A percentile compares a stretch with the other conserved stretches of the same genome.
Evolutionary conservation across 768 basidiomycete species (phyloP).

Genomic region (Scleroderma citrinum): DNA sequence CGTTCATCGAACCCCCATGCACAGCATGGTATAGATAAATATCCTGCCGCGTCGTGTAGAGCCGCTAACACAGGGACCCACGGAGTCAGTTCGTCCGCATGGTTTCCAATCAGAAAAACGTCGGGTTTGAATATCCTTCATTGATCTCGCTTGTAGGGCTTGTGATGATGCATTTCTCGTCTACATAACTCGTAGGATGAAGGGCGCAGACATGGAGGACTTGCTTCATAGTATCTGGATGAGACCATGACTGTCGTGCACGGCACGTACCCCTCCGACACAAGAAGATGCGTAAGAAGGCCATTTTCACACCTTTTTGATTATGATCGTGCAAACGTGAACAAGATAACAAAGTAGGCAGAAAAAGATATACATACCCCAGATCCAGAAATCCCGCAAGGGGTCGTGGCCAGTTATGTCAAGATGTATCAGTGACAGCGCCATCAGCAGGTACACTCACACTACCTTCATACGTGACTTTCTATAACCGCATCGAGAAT

Average conservation of each 20-base stretch:
- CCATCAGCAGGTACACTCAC: neutral
- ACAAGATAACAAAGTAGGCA: neutral
- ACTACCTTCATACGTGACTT: conserved; percentile 47
- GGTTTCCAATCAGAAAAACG: conserved; percentile 86
- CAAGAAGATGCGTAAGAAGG: conserved; percentile 81
- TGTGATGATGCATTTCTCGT: neutral
- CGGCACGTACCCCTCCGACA: conserved; percentile 78
- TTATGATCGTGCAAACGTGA: neutral
- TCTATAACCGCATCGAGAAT: conserved; percentile 90
- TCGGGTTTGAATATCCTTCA: conserved; percentile 31
- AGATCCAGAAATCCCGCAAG: conserved; percentile 85
- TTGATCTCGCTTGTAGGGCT: neutral
- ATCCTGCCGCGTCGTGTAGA: conserved; percentile 52
- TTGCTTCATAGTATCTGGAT: conserved; percentile 53
- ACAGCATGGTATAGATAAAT: conserved; percentile 87
- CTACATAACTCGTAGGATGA: conserved; percentile 46
- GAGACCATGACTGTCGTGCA: conserved; percentile 75
- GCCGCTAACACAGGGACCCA: conserved; percentile 86
- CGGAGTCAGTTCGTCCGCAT: conserved; percentile 93
- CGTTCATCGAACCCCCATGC: conserved; percentile 72
- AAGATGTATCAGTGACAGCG: conserved; percentile 30
- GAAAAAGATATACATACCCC: conserved; percentile 47
- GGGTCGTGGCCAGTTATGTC: conserved; percentile 74
- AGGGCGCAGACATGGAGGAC: conserved; percentile 64
- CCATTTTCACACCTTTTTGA: conserved; percentile 80